Base-by-base conservation (phyloP, 805 yeast species). In the Kluyveromyces dobzhanskii region DNA sequence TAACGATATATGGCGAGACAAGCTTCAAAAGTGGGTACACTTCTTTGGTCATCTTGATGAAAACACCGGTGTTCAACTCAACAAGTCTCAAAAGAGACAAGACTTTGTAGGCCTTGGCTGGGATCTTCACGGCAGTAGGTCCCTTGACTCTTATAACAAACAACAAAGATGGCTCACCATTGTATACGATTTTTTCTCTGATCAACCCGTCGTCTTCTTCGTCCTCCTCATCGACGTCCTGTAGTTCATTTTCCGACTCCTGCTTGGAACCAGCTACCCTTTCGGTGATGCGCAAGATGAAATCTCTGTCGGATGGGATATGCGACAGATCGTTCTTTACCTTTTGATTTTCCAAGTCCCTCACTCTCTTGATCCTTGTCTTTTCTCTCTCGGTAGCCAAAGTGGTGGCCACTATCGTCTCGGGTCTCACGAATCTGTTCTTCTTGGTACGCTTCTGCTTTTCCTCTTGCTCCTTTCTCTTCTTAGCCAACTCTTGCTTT, bases 141-240 rank as follows among this genome's bases (percentile, higher is more conserved):
- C 84, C 81, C 32, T 73, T 71, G 26, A 79, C 71, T 63, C 92
- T 73, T 41, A 83, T 73, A 26, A 83, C 73, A 50, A 84, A 80
- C 34, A 78, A 62, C 39, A 84, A 67, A 48, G 71, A 71, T 42
- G 71, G 67, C 37, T 65, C 57, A 30, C 67, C 71, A 35, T 65
- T 63, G 42, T 63, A 68, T 8, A 40, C 47, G 16, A 60, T 39
- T 37, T 59, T 56, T 49, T 60, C 67, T 17, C 56, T 47, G 41
- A 57, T 53, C 14, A 59, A 44, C 29, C 47, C 44, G 14, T 50
- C 56, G 27, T 41, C 44, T 16, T 42, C 51, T 11, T 62, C 64
- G 32, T 62, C 62, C 9, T 50, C 60, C 6, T 45, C 47, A 21
- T 21, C 24, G 9, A 21, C 24, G 5, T 37, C 38, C 8, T 39